phyloP scores from a whole-genome alignment of 192 early-diverging fungal species.

The Backusella tarrabulga region DNA sequence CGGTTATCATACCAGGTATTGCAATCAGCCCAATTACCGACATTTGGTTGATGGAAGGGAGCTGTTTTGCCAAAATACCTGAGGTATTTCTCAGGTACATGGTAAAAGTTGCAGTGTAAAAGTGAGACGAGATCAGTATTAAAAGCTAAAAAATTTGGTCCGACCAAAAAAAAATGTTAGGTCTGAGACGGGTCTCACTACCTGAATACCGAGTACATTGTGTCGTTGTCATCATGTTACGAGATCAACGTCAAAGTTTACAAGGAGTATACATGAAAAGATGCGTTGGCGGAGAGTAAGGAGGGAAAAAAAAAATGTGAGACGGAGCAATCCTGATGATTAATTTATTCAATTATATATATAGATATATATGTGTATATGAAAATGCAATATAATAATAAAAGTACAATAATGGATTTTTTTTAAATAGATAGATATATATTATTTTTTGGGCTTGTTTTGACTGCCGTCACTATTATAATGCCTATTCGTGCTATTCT shows the following conservation, averaged over 20 bases:
- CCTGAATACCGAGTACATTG: constrained; percentile 13
- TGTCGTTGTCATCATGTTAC: constrained; percentile 18
- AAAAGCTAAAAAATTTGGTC: no score
- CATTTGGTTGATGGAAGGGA: constrained; percentile 85
- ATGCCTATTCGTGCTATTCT: not conserved
- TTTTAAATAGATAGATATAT: no score
- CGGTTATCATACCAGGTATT: constrained; percentile 88
- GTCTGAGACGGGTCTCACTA: no score
- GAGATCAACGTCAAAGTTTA: not conserved
- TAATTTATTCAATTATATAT: not conserved
- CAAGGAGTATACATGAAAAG: not conserved
- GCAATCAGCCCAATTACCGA: constrained; percentile 81
- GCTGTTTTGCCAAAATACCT: no score
- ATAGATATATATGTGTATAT: not conserved
- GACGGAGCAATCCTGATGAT: not conserved
- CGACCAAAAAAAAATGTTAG: no score
- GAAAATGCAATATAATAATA: not conserved
- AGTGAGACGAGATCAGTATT: no score
- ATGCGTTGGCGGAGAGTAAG: not conserved
- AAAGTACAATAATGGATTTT: no score
- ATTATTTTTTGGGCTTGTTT: not conserved
- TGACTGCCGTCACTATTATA: not conserved
- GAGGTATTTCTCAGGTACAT: no score
- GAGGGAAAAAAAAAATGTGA: not conserved
- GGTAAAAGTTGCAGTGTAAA: no score